Percentiles rank a stretch among this genome's conserved stretches.
Conservation (phyloP, 106 monocot genomes). For the Dendrobium catenatum region DNA sequence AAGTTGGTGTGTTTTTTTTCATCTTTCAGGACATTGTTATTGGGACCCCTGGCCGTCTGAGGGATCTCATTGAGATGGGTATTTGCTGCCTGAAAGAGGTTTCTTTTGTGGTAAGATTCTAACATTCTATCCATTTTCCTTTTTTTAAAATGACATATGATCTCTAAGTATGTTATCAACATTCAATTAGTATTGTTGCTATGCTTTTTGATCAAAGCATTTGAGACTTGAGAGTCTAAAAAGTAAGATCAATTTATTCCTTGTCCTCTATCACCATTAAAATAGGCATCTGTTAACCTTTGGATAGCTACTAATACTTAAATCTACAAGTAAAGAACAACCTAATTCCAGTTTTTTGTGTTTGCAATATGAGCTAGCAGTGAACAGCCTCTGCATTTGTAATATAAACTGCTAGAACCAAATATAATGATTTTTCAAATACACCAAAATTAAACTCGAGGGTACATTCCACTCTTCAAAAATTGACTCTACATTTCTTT, state of each 20-base stretch:
- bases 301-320: background rate
- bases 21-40: constrained; percentile 78
- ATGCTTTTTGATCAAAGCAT: constrained; percentile 1
- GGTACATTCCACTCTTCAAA: too few species aligned
- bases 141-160: background rate
- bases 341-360: too few species aligned
- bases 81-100: constrained; percentile 70
- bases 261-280: background rate
- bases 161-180: background rate
- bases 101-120: constrained; percentile 75
- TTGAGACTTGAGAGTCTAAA: background rate
- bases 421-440: too few species aligned
- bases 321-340: too few species aligned
- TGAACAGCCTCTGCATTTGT: too few species aligned
- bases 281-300: background rate
- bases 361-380: too few species aligned
- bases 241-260: background rate
- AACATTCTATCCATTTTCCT: background rate
- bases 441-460: too few species aligned
- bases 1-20: constrained; percentile 1
- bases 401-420: too few species aligned
- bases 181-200: background rate
- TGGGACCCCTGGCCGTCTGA: constrained; percentile 90
- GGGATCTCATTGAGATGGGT: constrained; percentile 94
- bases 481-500: too few species aligned